Percentiles rank a stretch among this genome's conserved stretches.
Evolutionary conservation across 495 filamentous ascomycete species (phyloP).

Genomic region (Xylaria venustula): DNA sequence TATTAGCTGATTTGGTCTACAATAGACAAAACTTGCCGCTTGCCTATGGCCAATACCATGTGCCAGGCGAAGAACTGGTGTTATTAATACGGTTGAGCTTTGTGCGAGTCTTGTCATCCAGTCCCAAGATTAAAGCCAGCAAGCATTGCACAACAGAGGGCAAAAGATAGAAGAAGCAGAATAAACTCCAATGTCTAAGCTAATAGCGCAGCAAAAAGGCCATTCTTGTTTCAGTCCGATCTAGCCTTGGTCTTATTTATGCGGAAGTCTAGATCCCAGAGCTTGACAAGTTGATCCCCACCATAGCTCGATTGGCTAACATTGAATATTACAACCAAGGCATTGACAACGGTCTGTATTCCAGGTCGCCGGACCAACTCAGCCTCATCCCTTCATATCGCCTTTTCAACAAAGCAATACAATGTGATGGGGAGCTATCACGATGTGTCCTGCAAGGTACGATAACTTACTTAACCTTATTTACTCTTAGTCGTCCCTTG

Average conservation of each 20-base stretch:
- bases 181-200: too few relatives aligned
- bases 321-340: conserved; percentile 9
- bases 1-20: conserved; percentile 4
- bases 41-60: neutral
- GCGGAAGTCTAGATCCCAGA: neutral
- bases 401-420: neutral
- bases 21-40: conserved; percentile 5
- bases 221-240: neutral
- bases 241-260: neutral
- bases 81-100: neutral
- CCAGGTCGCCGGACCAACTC: conserved; percentile 1
- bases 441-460: neutral
- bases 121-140: neutral
- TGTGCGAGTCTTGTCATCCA: neutral
- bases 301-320: conserved; percentile 20
- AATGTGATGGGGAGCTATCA: neutral
- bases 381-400: conserved; percentile 25
- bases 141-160: too few relatives aligned
- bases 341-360: conserved; percentile 10
- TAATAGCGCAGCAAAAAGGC: neutral
- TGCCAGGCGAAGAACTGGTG: neutral
- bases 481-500: neutral
- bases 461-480: neutral
- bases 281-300: conserved; percentile 13
- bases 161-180: too few relatives aligned